These are phyloP conservation scores for Stromatinia cepivora DNA, from an alignment of 2,329 filamentous ascomycete species.

Conservation along the genomic window DNA sequence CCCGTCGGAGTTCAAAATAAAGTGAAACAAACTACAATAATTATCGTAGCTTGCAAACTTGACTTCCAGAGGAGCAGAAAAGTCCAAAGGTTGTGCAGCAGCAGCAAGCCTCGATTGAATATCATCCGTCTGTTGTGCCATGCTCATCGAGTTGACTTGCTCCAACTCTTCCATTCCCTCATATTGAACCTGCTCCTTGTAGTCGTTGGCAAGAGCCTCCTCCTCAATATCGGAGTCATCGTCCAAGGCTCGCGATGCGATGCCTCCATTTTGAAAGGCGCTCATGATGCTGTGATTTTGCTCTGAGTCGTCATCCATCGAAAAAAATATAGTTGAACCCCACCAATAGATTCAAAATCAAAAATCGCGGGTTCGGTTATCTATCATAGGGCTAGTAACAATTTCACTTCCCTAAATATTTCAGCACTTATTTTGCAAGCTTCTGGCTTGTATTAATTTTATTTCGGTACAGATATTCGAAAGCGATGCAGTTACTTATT, in stretches of 20 bases:
- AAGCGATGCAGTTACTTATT: not conserved
- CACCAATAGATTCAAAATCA: constrained; percentile 20
- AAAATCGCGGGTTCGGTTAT: constrained; percentile 22
- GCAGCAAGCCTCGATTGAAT: constrained; percentile 89
- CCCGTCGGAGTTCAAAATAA: constrained; percentile 98
- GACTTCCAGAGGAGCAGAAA: constrained; percentile 90
- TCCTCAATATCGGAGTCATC: constrained; percentile 95
- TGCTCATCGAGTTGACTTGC: constrained; percentile 66
- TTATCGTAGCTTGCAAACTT: constrained; percentile 99
- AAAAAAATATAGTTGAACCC: not conserved
- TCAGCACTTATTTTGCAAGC: not conserved
- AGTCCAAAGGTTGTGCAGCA: constrained; percentile 92
- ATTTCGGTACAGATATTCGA: not conserved
- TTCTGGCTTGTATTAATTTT: not conserved
- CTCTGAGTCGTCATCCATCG: constrained; percentile 21
- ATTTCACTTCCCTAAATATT: constrained; percentile 13
- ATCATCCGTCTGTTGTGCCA: constrained; percentile 78
- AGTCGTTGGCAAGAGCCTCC: constrained; percentile 92
- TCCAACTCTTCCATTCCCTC: constrained; percentile 84
- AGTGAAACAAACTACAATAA: constrained; percentile 99
- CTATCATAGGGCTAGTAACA: constrained; percentile 20
- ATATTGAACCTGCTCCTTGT: constrained; percentile 93
- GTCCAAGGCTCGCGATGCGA: constrained; percentile 60
- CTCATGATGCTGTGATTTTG: constrained; percentile 49
- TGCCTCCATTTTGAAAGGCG: constrained; percentile 60